phyloP scores from a whole-genome alignment of 2,329 filamentous ascomycete genomes.

The Lasiodiplodia theobromae region DNA sequence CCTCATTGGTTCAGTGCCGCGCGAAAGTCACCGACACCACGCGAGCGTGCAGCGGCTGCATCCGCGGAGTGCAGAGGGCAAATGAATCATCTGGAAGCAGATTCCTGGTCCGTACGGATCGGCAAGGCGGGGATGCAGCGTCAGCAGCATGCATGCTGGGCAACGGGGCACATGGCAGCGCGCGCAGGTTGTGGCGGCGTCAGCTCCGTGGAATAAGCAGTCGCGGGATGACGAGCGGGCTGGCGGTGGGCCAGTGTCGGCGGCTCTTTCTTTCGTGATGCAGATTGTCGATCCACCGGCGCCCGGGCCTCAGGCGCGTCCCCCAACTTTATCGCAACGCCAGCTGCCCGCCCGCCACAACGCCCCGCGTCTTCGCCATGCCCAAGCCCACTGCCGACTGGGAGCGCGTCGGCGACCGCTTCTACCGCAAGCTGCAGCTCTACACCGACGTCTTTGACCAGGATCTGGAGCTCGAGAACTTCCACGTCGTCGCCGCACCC shows the following conservation, averaged over 20 bases:
- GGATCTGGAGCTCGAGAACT: conserved; percentile 94
- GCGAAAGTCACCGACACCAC: background rate
- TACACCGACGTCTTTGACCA: conserved; percentile 94
- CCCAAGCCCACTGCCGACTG: conserved; percentile 81
- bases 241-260: background rate
- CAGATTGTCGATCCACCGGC: background rate
- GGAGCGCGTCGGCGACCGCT: conserved; percentile 91
- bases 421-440: conserved; percentile 93
- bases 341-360: background rate
- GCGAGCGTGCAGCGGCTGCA: conserved; percentile 1
- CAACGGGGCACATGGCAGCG: conserved; percentile 2
- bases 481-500: conserved; percentile 87
- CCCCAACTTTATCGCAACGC: conserved; percentile 24
- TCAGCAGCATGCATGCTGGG: conserved; percentile 3
- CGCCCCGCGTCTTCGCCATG: conserved; percentile 19
- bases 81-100: background rate
- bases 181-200: background rate
- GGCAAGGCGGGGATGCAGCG: background rate
- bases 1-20: background rate
- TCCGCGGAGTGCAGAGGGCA: background rate
- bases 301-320: conserved; percentile 7
- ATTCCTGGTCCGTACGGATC: background rate
- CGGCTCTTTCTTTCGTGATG: conserved; percentile 8
- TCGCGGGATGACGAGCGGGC: background rate
- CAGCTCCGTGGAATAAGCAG: conserved; percentile 3